These are phyloP conservation scores for Hanseniaspora singularis DNA, from an alignment of 805 yeast species.

Conservation along the genomic window DNA sequence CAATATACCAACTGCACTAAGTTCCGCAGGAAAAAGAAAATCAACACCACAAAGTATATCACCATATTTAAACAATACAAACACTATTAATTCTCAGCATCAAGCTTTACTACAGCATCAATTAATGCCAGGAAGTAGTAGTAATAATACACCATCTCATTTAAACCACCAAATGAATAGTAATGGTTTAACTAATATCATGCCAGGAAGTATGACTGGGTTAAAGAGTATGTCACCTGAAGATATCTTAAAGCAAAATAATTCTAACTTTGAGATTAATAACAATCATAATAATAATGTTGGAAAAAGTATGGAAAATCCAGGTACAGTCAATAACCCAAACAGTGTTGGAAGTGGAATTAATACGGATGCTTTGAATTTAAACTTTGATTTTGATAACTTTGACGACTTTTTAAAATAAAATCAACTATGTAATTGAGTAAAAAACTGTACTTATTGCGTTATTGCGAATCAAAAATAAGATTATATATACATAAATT, in stretches of 20 bases:
- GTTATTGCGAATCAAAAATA: too few species aligned
- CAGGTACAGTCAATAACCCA: neutral
- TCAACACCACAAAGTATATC: slow-evolving; percentile 14
- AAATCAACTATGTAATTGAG: too few species aligned
- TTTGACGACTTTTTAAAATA: slow-evolving; percentile 14
- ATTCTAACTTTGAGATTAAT: neutral
- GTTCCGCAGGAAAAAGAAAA: slow-evolving; percentile 2
- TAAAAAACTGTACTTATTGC: too few species aligned
- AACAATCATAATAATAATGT: neutral
- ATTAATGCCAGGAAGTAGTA: neutral
- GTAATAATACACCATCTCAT: neutral
- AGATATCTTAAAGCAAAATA: slow-evolving; percentile 11
- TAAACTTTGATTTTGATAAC: slow-evolving; percentile 14
- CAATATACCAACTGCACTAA: neutral
- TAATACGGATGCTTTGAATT: neutral
- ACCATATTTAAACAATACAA: slow-evolving; percentile 2
- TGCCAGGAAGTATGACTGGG: neutral
- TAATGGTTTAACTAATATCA: neutral
- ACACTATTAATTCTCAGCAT: neutral
- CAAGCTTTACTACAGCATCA: neutral
- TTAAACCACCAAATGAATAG: too few species aligned
- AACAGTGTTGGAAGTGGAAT: neutral
- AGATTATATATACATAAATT: too few species aligned
- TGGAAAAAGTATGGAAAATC: neutral
- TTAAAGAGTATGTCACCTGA: slow-evolving; percentile 11